Evolutionary conservation across 768 basidiomycete species (phyloP).

Genomic region (Rubroboletus pulcherrimus): DNA sequence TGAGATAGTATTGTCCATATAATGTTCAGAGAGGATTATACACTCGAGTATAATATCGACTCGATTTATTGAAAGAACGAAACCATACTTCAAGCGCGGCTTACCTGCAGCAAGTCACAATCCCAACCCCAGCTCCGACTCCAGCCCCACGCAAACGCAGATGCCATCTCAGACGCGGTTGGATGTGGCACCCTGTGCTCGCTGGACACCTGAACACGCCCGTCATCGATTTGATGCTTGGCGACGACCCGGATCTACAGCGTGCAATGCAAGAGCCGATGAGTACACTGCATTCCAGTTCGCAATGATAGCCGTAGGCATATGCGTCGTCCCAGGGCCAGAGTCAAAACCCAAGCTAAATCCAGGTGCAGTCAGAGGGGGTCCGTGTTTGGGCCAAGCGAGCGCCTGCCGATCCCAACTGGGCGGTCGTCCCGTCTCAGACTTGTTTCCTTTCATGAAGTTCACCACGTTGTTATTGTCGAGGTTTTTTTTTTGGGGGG

Average conservation of each 20-base stretch:
- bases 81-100: conserved; percentile 3
- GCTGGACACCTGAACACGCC: conserved; percentile 26
- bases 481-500: background rate
- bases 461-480: background rate
- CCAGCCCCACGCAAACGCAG: background rate
- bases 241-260: conserved; percentile 49
- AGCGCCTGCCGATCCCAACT: conserved; percentile 60
- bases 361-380: conserved; percentile 18
- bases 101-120: too few species aligned
- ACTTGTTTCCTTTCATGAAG: conserved; percentile 17
- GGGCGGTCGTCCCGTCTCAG: conserved; percentile 69
- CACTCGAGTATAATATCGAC: background rate
- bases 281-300: conserved; percentile 31
- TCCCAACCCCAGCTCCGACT: too few species aligned
- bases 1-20: background rate
- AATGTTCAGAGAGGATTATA: conserved; percentile 8
- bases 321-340: conserved; percentile 9
- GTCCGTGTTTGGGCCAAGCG: conserved; percentile 53
- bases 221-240: conserved; percentile 58
- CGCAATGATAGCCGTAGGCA: conserved; percentile 16
- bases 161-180: conserved; percentile 10
- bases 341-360: background rate
- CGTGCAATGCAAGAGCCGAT: conserved; percentile 55
- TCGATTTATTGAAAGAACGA: conserved; percentile 4
- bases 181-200: conserved; percentile 7